Evolutionary conservation across 768 basidiomycete species (phyloP).

Genomic region (Mycena epipterygia): DNA sequence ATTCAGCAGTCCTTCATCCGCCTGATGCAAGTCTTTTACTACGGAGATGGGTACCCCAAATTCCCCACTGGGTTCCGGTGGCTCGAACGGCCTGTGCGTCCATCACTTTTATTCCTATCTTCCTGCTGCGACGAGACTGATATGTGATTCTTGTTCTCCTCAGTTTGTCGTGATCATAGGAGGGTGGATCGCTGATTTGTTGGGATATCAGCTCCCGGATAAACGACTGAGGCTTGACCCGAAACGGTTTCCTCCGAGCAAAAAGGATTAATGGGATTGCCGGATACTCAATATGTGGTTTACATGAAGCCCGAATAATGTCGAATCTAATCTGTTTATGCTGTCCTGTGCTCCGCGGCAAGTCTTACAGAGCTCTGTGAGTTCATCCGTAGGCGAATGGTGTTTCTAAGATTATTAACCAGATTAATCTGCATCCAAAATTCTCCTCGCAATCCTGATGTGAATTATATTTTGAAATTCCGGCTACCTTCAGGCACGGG

Average conservation of each 20-base stretch:
- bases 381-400: too few relatives aligned
- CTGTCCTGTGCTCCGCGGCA: too few relatives aligned
- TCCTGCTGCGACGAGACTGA: neutral
- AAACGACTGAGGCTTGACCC: conserved; percentile 12
- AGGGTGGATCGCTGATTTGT: neutral
- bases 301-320: too few relatives aligned
- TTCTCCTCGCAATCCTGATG: too few relatives aligned
- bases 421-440: too few relatives aligned
- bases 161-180: neutral
- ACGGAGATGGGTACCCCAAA: conserved; percentile 14
- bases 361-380: too few relatives aligned
- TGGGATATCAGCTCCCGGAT: conserved; percentile 4
- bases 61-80: neutral
- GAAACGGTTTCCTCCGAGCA: neutral
- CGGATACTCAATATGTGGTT: too few relatives aligned
- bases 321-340: too few relatives aligned
- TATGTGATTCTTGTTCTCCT: neutral
- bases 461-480: too few relatives aligned
- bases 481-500: too few relatives aligned
- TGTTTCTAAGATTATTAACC: too few relatives aligned
- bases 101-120: too few relatives aligned
- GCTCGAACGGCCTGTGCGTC: conserved; percentile 14
- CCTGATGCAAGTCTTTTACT: conserved; percentile 18
- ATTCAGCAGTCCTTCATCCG: neutral
- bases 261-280: conserved; percentile 6